Conservation (phyloP, 257 asterid genomes). For the Nicotiana knightiana region DNA sequence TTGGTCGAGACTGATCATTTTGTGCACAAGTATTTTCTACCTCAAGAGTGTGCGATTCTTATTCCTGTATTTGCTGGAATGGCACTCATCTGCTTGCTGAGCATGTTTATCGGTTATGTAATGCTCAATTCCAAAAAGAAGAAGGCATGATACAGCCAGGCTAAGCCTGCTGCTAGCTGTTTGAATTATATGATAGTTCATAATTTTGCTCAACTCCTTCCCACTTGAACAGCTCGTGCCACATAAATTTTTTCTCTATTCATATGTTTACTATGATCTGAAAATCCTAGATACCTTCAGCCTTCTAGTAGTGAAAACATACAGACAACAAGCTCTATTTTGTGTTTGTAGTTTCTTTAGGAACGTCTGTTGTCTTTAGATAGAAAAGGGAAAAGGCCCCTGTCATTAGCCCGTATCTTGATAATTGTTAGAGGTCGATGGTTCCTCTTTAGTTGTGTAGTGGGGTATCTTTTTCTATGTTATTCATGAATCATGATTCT, state of each 20-base stretch:
- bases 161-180: neutral
- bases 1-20: slow-evolving; percentile 84
- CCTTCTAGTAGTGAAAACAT: neutral
- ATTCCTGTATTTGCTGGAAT: slow-evolving; percentile 66
- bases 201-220: neutral
- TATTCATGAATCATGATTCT: neutral
- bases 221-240: neutral
- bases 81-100: slow-evolving; percentile 56
- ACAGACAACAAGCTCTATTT: neutral
- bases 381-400: neutral
- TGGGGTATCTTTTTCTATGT: too few relatives aligned
- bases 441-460: neutral
- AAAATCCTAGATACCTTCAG: neutral
- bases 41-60: slow-evolving; percentile 71
- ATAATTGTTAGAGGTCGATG: neutral
- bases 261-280: neutral
- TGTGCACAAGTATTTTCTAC: slow-evolving; percentile 86
- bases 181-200: neutral
- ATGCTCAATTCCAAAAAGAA: slow-evolving; percentile 80
- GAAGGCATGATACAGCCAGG: slow-evolving; percentile 37
- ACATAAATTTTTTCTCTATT: neutral
- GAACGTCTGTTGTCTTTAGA: neutral
- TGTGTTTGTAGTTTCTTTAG: neutral
- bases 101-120: slow-evolving; percentile 67
- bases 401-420: neutral